Base-by-base conservation (phyloP, 805 yeast species). In the Yamadazyma sp. region DNA sequence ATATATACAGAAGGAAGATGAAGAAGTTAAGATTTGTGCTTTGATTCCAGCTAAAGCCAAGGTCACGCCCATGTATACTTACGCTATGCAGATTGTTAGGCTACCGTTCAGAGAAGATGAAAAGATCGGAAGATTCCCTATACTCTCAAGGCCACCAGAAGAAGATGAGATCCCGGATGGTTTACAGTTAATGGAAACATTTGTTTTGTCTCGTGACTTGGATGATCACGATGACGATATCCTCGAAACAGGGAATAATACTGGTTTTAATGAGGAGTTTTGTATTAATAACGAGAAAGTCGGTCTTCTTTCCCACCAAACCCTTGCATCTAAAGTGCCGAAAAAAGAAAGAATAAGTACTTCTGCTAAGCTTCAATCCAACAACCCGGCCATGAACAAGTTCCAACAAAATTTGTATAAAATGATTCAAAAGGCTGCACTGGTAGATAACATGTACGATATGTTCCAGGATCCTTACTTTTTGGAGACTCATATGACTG, bases 21-120 rank as follows among this genome's bases (percentile, higher is more conserved):
- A 72, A 7, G 80, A 77, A 26, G 73, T 80, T 4, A 60, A 60
- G 16, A 48, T 73, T 19, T 81, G 78, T 38, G 80, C 71, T 2
- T 59, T 83, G 45, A 59, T 70, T 10, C 95, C 93, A 12, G 20
- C 38, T 2, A 39, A 37, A 28, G 17, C 46, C 7, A 35, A 29
- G 14, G 24, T 37, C 3, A 39, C 32, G 6, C 5, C 21, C 3
- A 32, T 35, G 28, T 44, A 31, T 39, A 43, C 54, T 13, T 64
- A 73, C 41, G 69, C 71, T 0, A 68, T 86, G 37, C 59, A 73
- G 1, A 53, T 80, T 45, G 70, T 71, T 9, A 63, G 80, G 31
- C 53, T 88, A 9, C 93, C 96, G 1, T 85, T 75, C 56, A 72
- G 74, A 28, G 95, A 86, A 46, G 96, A 89, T 55, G 83, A 79